phyloP scores from a whole-genome alignment of 2,329 filamentous ascomycete species.

The Apiospora phragmitis region DNA sequence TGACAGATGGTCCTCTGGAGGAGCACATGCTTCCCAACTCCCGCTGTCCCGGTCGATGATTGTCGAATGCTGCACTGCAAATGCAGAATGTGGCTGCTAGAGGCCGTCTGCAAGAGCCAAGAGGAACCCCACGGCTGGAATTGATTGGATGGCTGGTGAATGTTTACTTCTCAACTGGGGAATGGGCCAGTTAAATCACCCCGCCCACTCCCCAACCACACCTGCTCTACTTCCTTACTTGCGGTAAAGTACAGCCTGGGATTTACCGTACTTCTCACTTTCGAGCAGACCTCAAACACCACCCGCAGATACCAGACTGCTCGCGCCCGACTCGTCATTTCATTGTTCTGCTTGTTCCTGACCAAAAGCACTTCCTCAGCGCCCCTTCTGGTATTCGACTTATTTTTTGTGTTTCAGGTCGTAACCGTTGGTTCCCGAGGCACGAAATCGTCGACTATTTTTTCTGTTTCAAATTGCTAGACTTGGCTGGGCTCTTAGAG shows the following conservation, averaged over 20 bases:
- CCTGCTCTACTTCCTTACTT: not conserved
- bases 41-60: too few relatives aligned
- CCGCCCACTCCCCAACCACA: not conserved
- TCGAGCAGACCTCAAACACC: not conserved
- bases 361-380: not conserved
- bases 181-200: slow-evolving; percentile 6
- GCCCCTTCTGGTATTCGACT: not conserved
- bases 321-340: not conserved
- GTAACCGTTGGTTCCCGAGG: not conserved
- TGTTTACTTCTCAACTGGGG: slow-evolving; percentile 5
- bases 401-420: slow-evolving; percentile 7
- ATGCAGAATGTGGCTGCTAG: slow-evolving; percentile 1
- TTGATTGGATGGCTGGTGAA: not conserved
- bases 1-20: too few relatives aligned
- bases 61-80: not conserved
- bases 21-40: not conserved
- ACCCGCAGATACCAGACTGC: not conserved
- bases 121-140: slow-evolving; percentile 1
- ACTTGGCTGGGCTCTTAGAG: not conserved
- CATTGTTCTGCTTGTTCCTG: not conserved
- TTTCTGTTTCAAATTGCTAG: not conserved
- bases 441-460: not conserved
- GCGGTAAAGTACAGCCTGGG: not conserved
- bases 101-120: not conserved
- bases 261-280: slow-evolving; percentile 3